Evolutionary conservation across 164 flowering plant genomes (phyloP).

Genomic region (Nelumbo lutea): DNA sequence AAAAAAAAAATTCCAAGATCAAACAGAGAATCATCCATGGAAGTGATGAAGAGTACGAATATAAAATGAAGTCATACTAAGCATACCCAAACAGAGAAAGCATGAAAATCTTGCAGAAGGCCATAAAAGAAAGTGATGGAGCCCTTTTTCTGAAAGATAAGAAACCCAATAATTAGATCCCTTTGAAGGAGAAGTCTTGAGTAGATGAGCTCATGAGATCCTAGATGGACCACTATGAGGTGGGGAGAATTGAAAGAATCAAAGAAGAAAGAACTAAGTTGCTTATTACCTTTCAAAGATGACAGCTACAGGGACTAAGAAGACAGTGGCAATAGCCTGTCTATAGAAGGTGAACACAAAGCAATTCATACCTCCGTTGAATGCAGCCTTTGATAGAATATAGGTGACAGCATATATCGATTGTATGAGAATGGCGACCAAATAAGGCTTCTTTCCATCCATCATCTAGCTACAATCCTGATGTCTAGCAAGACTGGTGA

Average conservation of each 20-base stretch:
- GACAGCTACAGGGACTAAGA: constrained; percentile 47
- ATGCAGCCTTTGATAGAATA: constrained; percentile 55
- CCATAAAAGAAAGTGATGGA: constrained; percentile 36
- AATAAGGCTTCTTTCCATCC: background rate
- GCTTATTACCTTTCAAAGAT: constrained; percentile 39
- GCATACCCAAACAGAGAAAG: constrained; percentile 48
- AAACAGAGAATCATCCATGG: background rate
- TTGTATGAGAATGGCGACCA: constrained; percentile 25
- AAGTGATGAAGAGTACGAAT: background rate
- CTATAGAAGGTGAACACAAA: constrained; percentile 58
- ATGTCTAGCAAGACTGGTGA: no score
- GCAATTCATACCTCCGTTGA: constrained; percentile 54
- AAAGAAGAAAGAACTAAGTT: background rate
- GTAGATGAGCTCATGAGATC: no score
- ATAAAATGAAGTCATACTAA: background rate
- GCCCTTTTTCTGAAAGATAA: constrained; percentile 36
- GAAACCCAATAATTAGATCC: background rate
- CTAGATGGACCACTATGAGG: no score
- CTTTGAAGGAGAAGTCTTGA: no score
- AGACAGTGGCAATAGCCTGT: constrained; percentile 49
- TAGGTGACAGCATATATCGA: constrained; percentile 47
- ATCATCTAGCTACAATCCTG: no score
- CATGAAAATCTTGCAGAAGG: constrained; percentile 44
- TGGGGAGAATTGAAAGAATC: background rate
- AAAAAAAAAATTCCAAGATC: background rate